Conservation (phyloP, 352 stramenopile species). For the Phytophthora megakarya region DNA sequence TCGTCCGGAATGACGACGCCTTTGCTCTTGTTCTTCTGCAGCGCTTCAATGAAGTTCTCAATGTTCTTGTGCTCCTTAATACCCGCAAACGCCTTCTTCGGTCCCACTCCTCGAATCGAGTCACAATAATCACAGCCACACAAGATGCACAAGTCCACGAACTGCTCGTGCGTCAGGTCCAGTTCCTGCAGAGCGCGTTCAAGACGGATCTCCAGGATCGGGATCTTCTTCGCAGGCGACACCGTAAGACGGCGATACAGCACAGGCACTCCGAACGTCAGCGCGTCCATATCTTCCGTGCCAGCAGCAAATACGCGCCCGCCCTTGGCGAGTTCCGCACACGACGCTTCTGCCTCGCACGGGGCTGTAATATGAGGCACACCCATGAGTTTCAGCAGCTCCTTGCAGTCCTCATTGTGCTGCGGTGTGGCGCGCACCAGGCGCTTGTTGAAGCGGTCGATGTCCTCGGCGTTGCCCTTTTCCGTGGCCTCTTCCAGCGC, state of each 20-base stretch:
- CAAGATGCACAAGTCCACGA: conserved; percentile 99
- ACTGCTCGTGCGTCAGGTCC: conserved; percentile 93
- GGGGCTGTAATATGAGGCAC: conserved; percentile 96
- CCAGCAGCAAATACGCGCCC: conserved; percentile 95
- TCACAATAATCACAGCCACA: conserved; percentile 99
- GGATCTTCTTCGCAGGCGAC: conserved; percentile 87
- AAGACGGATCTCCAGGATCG: conserved; percentile 92
- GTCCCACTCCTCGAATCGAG: conserved; percentile 96
- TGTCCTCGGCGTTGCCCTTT: conserved; percentile 87
- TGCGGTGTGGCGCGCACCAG: conserved; percentile 89
- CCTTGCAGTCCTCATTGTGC: conserved; percentile 95
- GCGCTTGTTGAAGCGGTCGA: conserved; percentile 94
- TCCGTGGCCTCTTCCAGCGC: conserved; percentile 87
- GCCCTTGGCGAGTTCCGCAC: conserved; percentile 91
- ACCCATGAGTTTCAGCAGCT: conserved; percentile 95
- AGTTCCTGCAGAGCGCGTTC: conserved; percentile 93
- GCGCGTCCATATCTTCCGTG: conserved; percentile 99
- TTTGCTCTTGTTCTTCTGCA: conserved; percentile 90
- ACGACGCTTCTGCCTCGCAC: conserved; percentile 99
- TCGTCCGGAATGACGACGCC: conserved; percentile 84
- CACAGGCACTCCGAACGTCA: conserved; percentile 98
- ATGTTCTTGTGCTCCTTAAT: conserved; percentile 97
- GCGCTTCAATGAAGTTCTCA: conserved; percentile 92
- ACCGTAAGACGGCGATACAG: conserved; percentile 93
- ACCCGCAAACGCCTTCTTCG: conserved; percentile 97